phyloP scores from a whole-genome alignment of 495 filamentous ascomycete genomes.

The Amphirosellinia nigrospora region DNA sequence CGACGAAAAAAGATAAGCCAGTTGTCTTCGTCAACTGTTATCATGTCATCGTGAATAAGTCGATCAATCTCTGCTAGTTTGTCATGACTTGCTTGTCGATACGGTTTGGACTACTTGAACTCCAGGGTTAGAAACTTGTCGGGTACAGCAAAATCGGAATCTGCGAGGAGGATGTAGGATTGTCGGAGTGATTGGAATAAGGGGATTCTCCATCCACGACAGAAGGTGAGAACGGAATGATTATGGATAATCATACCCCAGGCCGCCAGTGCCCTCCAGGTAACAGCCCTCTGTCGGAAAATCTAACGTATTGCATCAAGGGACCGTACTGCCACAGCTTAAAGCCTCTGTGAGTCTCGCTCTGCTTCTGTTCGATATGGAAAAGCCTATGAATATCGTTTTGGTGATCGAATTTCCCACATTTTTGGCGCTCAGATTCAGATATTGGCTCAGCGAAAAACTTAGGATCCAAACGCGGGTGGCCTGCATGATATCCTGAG shows the following conservation, averaged over 20 bases:
- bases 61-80: not conserved
- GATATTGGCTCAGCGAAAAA: not conserved
- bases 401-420: not conserved
- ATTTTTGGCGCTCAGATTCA: not conserved
- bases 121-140: not conserved
- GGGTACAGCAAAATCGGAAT: not conserved
- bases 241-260: not conserved
- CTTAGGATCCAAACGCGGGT: conserved; percentile 1
- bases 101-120: not conserved
- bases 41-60: not conserved
- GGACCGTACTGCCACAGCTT: not conserved
- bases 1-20: conserved; percentile 3
- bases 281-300: conserved; percentile 6
- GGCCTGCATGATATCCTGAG: not conserved
- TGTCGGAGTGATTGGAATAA: not conserved
- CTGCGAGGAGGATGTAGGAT: not conserved
- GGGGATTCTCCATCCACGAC: not conserved
- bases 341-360: not conserved
- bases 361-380: not conserved
- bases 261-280: not conserved
- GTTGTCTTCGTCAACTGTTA: conserved; percentile 1
- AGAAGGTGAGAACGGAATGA: not conserved
- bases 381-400: not conserved
- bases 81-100: not conserved
- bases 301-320: conserved; percentile 5